Evolutionary conservation across 306 rosid genomes (phyloP), one percentile per base, ranked within the genome.

Genomic region (Quercus gilva): DNA sequence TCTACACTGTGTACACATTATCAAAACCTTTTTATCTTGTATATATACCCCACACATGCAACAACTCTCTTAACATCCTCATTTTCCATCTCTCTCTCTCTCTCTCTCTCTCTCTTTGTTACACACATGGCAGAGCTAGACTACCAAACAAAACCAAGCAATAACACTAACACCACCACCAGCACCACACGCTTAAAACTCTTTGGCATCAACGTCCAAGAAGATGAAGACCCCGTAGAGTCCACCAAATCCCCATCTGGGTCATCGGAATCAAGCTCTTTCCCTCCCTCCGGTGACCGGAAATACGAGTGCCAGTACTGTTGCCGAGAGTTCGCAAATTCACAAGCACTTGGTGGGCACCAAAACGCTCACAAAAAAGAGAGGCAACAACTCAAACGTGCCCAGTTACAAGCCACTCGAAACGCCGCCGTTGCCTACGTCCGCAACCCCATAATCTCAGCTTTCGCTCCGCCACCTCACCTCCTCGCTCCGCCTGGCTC

Each of bases 361-460:
- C 99, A 95, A 37, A 95, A 95, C 91, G 99, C 99, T 1, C 99
- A 95, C 90, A 93, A 93, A 86, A 95, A 95, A 77, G 99, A 95
- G 86, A 83, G 99, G 52, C 98, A 95, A 55, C 98, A 93, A 64
- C 92, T 93, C 41, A 95, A 95, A 70, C 90, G 98, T 0, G 98
- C 98, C 1, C 99, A 95, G 80, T 82, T 95, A 15, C 99, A 91
- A 17, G 98, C 99, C 49, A 80, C 86, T 5, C 63, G 98, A 23
- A 91, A 88, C 94, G 94, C 97, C 20, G 94, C 97, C 84, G 97
- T 88, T n/a, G 89, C 98, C 0, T 91, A 90, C 79, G 87, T 88
- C 5, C 71, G 97, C 1, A 95, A 95, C 79, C 99, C 99, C 1
- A 90, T 95, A 14, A 89, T 95, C 86, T 91, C 99, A 41, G 96